Conservation (phyloP, 2,329 filamentous ascomycete genomes). For the Botrytis medusae region DNA sequence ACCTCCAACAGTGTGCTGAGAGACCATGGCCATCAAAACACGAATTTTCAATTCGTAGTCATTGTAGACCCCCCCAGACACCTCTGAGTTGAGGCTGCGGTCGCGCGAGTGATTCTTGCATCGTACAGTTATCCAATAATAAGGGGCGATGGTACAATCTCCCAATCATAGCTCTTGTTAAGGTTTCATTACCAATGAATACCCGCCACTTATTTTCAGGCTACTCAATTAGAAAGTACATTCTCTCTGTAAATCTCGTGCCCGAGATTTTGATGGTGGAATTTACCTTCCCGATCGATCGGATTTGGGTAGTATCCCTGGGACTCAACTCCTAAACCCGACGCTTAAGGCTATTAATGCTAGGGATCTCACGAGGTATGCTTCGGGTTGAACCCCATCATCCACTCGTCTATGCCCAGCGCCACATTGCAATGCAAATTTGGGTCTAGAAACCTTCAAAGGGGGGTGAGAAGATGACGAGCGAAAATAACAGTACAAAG, state of each 20-base stretch:
- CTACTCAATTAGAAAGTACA: constrained; percentile 8
- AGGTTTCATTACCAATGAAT: constrained; percentile 15
- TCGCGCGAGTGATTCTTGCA: constrained; percentile 1
- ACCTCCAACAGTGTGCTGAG: constrained; percentile 18
- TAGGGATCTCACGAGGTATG: constrained; percentile 13
- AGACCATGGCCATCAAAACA: constrained; percentile 9
- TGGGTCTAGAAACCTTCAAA: constrained; percentile 3
- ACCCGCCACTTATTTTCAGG: constrained; percentile 17
- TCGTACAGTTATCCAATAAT: constrained; percentile 19
- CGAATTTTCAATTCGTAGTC: constrained; percentile 9
- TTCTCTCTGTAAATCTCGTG: constrained; percentile 10
- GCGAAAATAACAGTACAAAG: constrained; percentile 13
- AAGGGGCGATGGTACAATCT: background rate
- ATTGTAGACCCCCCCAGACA: constrained; percentile 6
- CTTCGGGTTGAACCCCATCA: background rate
- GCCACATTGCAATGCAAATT: background rate
- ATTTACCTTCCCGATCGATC: constrained; percentile 7
- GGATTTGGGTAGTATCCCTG: constrained; percentile 20
- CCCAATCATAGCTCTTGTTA: constrained; percentile 10
- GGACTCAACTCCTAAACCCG: constrained; percentile 17
- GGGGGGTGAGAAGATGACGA: constrained; percentile 19
- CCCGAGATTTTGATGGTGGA: constrained; percentile 1
- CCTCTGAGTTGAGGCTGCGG: constrained; percentile 17
- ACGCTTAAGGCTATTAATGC: constrained; percentile 14
- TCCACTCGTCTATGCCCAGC: constrained; percentile 20